Percentiles rank a stretch among this genome's conserved stretches.
phyloP scores from a whole-genome alignment of 2,329 filamentous ascomycete genomes.

The Paracoccidioides lutzii region DNA sequence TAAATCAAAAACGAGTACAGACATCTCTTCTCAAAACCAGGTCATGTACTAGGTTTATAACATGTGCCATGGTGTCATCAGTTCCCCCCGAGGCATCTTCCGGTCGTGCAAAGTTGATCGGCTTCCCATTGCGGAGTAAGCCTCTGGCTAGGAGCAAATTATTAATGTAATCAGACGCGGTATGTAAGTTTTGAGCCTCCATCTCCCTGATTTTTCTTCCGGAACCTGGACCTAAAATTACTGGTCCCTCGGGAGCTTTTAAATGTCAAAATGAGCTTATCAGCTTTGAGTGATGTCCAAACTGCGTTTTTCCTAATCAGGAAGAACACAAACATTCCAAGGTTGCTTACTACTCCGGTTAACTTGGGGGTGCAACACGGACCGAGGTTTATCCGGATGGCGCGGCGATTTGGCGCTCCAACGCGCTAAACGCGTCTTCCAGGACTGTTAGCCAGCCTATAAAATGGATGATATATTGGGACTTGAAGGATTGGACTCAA shows the following conservation, averaged over 20 bases:
- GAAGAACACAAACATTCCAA: slow-evolving; percentile 32
- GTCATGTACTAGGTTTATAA: slow-evolving; percentile 92
- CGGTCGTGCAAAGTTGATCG: slow-evolving; percentile 68
- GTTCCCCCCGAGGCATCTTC: slow-evolving; percentile 47
- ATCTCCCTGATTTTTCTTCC: slow-evolving; percentile 17
- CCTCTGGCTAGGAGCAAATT: slow-evolving; percentile 53
- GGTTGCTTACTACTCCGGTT: slow-evolving; percentile 7
- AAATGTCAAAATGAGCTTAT: neutral
- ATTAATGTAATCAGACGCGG: slow-evolving; percentile 52
- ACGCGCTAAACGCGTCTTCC: slow-evolving; percentile 1
- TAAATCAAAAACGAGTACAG: neutral
- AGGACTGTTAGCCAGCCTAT: too few species aligned
- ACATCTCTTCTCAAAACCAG: slow-evolving; percentile 82
- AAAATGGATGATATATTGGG: too few species aligned
- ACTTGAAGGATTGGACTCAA: too few species aligned
- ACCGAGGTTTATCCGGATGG: slow-evolving; percentile 1
- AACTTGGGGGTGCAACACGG: slow-evolving; percentile 14
- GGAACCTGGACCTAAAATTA: neutral
- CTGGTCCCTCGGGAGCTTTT: neutral
- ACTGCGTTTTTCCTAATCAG: slow-evolving; percentile 21
- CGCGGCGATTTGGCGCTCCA: too few species aligned
- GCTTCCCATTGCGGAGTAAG: slow-evolving; percentile 43
- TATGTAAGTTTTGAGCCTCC: slow-evolving; percentile 41
- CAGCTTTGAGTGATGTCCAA: neutral
- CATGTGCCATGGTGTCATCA: slow-evolving; percentile 61